phyloP scores from a whole-genome alignment of 2,329 filamentous ascomycete genomes.

The Penicillium sp. region DNA sequence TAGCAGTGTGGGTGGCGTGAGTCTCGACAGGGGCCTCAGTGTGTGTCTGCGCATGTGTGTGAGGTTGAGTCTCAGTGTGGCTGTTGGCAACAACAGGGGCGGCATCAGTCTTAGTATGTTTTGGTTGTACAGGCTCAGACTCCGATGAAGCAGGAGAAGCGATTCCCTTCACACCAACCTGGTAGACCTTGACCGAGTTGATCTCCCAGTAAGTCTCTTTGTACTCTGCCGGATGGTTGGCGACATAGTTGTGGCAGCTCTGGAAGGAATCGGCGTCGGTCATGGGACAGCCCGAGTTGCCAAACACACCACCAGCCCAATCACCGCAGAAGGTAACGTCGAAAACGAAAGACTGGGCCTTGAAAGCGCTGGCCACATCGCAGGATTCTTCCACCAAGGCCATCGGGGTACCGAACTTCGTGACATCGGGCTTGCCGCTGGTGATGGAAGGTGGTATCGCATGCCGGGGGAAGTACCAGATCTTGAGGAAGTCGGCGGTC shows the following conservation, averaged over 20 bases:
- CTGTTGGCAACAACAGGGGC: not conserved
- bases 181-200: conserved; percentile 66
- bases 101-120: not conserved
- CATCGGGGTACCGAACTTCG: conserved; percentile 46
- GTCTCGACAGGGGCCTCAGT: not conserved
- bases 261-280: conserved; percentile 56
- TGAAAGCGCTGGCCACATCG: conserved; percentile 42
- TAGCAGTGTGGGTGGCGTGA: not conserved
- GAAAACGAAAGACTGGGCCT: conserved; percentile 44
- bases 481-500: conserved; percentile 45
- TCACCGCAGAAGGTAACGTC: conserved; percentile 55
- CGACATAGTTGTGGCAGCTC: conserved; percentile 68
- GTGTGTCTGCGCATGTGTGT: not conserved
- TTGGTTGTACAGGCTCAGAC: not conserved
- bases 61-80: not conserved
- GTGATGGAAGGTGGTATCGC: conserved; percentile 47
- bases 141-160: conserved; percentile 5
- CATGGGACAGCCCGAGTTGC: conserved; percentile 55
- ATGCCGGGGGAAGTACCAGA: conserved; percentile 51
- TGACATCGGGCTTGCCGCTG: conserved; percentile 43
- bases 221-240: conserved; percentile 65
- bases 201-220: conserved; percentile 73
- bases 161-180: conserved; percentile 22
- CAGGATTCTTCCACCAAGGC: conserved; percentile 45
- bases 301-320: conserved; percentile 51